Evolutionary conservation across 140 eudicot species (phyloP), one percentile per base, ranked within the genome.

Genomic region (Flaveria floridana): DNA sequence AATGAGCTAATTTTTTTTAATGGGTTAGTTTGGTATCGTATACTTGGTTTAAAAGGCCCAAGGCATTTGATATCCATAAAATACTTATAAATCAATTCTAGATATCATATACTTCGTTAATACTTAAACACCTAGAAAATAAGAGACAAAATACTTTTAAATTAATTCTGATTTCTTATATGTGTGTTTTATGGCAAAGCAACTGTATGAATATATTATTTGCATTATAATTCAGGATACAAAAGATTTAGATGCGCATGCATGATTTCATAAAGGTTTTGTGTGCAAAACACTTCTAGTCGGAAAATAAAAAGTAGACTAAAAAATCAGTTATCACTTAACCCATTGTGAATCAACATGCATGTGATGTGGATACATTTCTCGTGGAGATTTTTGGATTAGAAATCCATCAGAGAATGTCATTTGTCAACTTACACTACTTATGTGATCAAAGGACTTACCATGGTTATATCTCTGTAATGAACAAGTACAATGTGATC

Each of bases 401-500:
- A 55, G 26, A 30, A 12, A 69, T 70, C 8, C 51, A 64, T 50
- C 50, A 30, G 52, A 21, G 63, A 57, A 75, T 48, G 65, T 76
- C 14, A 65, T 20, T 46, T 73, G 14, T 42, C 30, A 23, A 42
- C 18, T 65, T 59, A 15, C 67, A 16, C 68, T 4, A 30, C 48
- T 7, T 70, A 7, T 41, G 66, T 3, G 46, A 57, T 79, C 72
- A 44, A 11, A 57, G 77, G 65, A 82, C 87, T 78, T 52, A 93
- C 98, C 93, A 85, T 86, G 44, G 65, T 72, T 79, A 87, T 84
- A 67, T 93, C 97, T 84, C 98, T 88, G 88, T 93, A 93, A 86
- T 93, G 98, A 74, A 93, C 98, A 65, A 93, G 96, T 72, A 93
- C 98, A 82, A 93, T 93, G 81, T 93, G 98, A 70, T 93, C 98